Conservation (phyloP, 495 filamentous ascomycete species). For the Daldinia concentrica region DNA sequence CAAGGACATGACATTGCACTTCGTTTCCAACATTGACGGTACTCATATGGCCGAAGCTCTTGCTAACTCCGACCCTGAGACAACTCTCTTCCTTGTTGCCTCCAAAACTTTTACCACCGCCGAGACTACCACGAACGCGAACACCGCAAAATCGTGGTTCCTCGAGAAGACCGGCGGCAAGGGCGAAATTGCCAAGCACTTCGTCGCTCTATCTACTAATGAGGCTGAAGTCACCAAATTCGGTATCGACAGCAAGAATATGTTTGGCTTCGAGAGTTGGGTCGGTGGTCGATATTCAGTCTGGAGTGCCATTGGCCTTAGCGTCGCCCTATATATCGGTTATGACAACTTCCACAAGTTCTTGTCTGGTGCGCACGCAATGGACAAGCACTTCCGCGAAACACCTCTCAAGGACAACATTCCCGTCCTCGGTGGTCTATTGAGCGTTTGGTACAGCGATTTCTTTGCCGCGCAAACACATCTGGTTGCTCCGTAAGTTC, state of each 20-base stretch:
- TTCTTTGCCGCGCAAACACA: constrained; percentile 98
- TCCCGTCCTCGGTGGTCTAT: constrained; percentile 86
- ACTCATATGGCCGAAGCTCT: constrained; percentile 97
- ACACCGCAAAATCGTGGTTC: constrained; percentile 97
- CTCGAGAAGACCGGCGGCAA: constrained; percentile 75
- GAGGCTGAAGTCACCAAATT: constrained; percentile 95
- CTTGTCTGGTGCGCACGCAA: constrained; percentile 92
- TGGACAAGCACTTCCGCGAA: constrained; percentile 97
- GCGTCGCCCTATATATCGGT: constrained; percentile 92
- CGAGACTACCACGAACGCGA: constrained; percentile 96
- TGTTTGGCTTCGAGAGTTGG: constrained; percentile 99
- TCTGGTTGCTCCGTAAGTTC: constrained; percentile 83
- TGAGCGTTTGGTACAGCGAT: constrained; percentile 98
- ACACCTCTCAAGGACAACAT: constrained; percentile 95
- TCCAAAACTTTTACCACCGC: constrained; percentile 99
- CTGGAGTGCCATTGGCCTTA: constrained; percentile 97
- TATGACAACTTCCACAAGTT: constrained; percentile 98
- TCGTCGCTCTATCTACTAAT: constrained; percentile 97
- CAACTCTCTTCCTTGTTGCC: constrained; percentile 95
- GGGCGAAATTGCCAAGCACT: constrained; percentile 97
- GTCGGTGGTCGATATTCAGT: constrained; percentile 98
- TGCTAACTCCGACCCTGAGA: constrained; percentile 88
- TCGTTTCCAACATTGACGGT: constrained; percentile 99
- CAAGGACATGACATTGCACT: constrained; percentile 87
- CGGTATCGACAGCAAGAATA: constrained; percentile 96